A percentile compares a stretch with the other conserved stretches of the same genome.
Evolutionary conservation across 352 stramenopile species (phyloP).

Genomic region (Phytopythium oedochilum): DNA sequence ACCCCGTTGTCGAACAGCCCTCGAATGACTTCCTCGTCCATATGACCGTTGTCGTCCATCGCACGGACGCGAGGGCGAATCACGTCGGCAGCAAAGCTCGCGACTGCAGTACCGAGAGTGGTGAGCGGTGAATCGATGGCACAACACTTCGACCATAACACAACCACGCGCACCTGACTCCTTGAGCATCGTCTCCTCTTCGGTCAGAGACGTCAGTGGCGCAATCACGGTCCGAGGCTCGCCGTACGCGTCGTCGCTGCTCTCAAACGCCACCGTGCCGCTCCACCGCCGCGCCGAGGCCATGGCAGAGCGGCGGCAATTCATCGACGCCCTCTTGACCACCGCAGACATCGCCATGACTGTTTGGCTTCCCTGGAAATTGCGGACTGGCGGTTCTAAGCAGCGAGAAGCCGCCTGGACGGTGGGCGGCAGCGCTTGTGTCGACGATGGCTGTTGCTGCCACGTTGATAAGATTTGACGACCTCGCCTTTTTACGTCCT

Average conservation of each 20-base stretch:
- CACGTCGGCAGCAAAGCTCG: conserved; percentile 79
- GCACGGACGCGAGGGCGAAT: conserved; percentile 82
- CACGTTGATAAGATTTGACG: too few relatives aligned
- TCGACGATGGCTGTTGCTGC: too few relatives aligned
- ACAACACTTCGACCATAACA: too few relatives aligned
- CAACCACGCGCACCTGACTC: conserved; percentile 76
- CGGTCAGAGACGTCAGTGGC: conserved; percentile 64
- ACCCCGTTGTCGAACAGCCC: conserved; percentile 90
- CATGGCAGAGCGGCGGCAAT: not conserved
- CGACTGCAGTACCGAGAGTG: conserved; percentile 26
- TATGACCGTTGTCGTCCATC: conserved; percentile 91
- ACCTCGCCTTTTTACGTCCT: too few relatives aligned
- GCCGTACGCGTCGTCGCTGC: conserved; percentile 1
- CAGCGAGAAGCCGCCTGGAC: too few relatives aligned
- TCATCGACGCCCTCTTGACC: not conserved
- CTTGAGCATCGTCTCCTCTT: conserved; percentile 81
- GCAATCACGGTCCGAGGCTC: not conserved
- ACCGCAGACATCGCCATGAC: not conserved
- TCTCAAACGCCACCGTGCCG: conserved; percentile 1
- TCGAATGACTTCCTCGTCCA: conserved; percentile 85
- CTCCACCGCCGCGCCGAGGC: not conserved
- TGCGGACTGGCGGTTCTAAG: not conserved
- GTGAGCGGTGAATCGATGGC: conserved; percentile 22
- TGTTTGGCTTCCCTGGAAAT: not conserved
- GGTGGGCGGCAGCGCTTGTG: too few relatives aligned